These are phyloP conservation scores for Podila clonocystis DNA, from an alignment of 192 early-diverging fungal genomes.

Conservation along the genomic window DNA sequence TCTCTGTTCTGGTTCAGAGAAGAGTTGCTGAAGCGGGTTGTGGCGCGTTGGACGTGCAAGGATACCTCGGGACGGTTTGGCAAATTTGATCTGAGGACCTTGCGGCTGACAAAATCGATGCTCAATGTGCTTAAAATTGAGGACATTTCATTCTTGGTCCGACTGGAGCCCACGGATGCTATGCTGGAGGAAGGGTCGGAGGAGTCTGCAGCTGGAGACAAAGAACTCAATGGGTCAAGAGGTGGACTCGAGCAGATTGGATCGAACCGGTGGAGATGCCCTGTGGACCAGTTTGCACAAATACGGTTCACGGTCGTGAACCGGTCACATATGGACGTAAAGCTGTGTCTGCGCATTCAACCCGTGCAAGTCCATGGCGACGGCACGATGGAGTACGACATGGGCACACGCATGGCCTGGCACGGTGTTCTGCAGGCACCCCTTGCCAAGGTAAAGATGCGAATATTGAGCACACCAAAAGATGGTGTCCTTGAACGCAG, in stretches of 20 bases:
- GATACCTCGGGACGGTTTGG: constrained; percentile 62
- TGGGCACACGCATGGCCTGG: constrained; percentile 58
- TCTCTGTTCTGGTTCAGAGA: constrained; percentile 83
- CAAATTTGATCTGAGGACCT: constrained; percentile 60
- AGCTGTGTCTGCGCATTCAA: constrained; percentile 63
- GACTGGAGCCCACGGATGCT: constrained; percentile 30
- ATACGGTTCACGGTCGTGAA: constrained; percentile 60
- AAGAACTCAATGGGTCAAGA: not conserved
- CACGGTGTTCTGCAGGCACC: constrained; percentile 63
- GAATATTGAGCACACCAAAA: not conserved
- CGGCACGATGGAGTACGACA: constrained; percentile 64
- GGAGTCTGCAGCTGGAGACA: not conserved
- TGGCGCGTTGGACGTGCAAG: constrained; percentile 58
- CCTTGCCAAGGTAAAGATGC: constrained; percentile 57
- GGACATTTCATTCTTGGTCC: constrained; percentile 67
- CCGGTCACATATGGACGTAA: constrained; percentile 62
- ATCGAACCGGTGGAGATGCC: constrained; percentile 55
- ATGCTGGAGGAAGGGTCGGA: constrained; percentile 16
- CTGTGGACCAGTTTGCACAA: constrained; percentile 56
- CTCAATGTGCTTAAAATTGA: constrained; percentile 68
- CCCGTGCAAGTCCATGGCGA: constrained; percentile 63
- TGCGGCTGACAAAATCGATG: constrained; percentile 64
- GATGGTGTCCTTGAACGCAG: not conserved
- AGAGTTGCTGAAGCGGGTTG: constrained; percentile 63
- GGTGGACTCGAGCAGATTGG: constrained; percentile 49